Conservation (phyloP, 2,329 filamentous ascomycete species). For the Calonectria naviculata region DNA sequence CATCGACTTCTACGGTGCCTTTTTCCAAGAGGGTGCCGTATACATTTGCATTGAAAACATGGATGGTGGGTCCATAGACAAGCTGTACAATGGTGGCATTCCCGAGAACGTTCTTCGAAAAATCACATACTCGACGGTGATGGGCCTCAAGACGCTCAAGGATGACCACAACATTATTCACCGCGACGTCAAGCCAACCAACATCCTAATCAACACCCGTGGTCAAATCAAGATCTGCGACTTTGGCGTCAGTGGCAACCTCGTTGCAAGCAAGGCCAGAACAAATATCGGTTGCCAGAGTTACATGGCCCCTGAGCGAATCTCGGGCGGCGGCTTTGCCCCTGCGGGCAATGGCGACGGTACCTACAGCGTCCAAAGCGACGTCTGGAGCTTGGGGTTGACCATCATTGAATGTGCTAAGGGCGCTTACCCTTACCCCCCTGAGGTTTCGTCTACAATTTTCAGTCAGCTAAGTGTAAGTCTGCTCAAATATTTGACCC, state of each 20-base stretch:
- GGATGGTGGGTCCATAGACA: slow-evolving; percentile 98
- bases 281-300: slow-evolving; percentile 99
- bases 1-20: slow-evolving; percentile 98
- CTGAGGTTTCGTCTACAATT: slow-evolving; percentile 97
- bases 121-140: slow-evolving; percentile 88
- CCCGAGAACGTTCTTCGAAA: slow-evolving; percentile 90
- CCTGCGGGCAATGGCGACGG: slow-evolving; percentile 77
- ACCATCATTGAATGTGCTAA: slow-evolving; percentile 97
- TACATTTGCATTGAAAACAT: slow-evolving; percentile 99
- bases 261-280: slow-evolving; percentile 97
- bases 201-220: slow-evolving; percentile 89
- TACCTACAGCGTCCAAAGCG: slow-evolving; percentile 97
- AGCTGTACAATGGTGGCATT: slow-evolving; percentile 90
- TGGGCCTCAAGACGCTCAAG: slow-evolving; percentile 92
- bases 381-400: slow-evolving; percentile 96
- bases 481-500: slow-evolving; percentile 38
- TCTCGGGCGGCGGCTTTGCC: slow-evolving; percentile 85
- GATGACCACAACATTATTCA: slow-evolving; percentile 99
- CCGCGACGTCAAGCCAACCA: slow-evolving; percentile 98
- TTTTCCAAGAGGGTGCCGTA: slow-evolving; percentile 98
- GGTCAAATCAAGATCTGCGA: slow-evolving; percentile 99
- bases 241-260: slow-evolving; percentile 95
- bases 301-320: slow-evolving; percentile 98
- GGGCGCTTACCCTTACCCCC: slow-evolving; percentile 94
- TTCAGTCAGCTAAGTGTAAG: slow-evolving; percentile 97